phyloP scores from a whole-genome alignment of 2,329 filamentous ascomycete genomes.

The Curvularia spicifera region DNA sequence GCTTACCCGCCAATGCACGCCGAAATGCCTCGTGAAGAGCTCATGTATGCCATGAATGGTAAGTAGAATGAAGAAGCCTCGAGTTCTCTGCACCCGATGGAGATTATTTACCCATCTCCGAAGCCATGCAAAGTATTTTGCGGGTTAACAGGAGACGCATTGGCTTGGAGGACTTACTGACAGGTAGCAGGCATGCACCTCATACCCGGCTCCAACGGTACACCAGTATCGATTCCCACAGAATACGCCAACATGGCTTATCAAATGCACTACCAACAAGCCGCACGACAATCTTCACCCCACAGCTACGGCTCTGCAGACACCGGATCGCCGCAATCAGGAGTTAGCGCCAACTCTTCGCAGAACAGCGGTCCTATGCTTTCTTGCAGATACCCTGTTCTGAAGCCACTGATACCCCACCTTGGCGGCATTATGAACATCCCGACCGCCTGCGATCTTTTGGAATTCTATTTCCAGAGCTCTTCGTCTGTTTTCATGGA shows the following conservation, averaged over 20 bases:
- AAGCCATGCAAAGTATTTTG: constrained; percentile 1
- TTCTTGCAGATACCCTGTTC: constrained; percentile 74
- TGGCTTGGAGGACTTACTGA: constrained; percentile 10
- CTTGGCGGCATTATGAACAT: constrained; percentile 79
- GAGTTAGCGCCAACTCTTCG: constrained; percentile 43
- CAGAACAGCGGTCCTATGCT: constrained; percentile 33
- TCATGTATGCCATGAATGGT: constrained; percentile 48
- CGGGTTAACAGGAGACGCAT: not conserved
- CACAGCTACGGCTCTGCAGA: constrained; percentile 46
- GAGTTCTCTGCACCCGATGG: not conserved
- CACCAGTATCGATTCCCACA: constrained; percentile 38
- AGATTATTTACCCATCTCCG: not conserved
- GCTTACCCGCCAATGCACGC: constrained; percentile 40
- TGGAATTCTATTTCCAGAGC: constrained; percentile 90
- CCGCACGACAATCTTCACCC: constrained; percentile 43
- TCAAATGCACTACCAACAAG: constrained; percentile 38
- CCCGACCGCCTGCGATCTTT: constrained; percentile 81
- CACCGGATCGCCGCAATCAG: constrained; percentile 47
- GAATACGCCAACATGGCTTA: constrained; percentile 44
- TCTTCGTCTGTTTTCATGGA: constrained; percentile 87
- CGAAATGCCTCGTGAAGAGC: constrained; percentile 43
- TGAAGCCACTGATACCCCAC: constrained; percentile 82
- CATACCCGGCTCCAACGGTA: constrained; percentile 35
- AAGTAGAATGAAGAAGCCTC: constrained; percentile 4
- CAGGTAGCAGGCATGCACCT: constrained; percentile 37